These are phyloP conservation scores for Metrosideros polymorpha DNA, from an alignment of 441 rosid genomes.

Conservation along the genomic window DNA sequence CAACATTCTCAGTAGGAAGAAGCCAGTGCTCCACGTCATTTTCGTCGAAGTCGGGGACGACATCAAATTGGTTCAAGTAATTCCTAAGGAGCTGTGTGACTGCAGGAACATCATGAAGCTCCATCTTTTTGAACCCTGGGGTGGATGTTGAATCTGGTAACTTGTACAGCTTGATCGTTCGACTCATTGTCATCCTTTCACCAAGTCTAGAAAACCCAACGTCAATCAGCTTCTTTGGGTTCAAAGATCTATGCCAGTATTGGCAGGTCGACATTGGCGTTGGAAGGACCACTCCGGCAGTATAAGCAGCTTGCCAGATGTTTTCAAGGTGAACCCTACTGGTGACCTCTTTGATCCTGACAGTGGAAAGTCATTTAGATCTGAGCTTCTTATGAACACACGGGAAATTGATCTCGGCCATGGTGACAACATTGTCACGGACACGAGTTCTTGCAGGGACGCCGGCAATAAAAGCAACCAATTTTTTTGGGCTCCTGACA, in stretches of 20 bases:
- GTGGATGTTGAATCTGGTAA: conserved; percentile 64
- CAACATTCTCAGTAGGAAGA: conserved; percentile 65
- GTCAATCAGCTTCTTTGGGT: conserved; percentile 92
- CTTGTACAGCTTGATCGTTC: conserved; percentile 78
- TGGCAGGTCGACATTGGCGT: conserved; percentile 86
- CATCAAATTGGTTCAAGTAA: conserved; percentile 63
- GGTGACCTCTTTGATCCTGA: conserved; percentile 91
- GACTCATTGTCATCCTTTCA: conserved; percentile 91
- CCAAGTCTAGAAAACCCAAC: conserved; percentile 95
- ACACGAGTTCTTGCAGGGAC: conserved; percentile 83
- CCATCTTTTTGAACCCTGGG: conserved; percentile 90
- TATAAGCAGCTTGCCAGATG: conserved; percentile 93
- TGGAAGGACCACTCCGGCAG: conserved; percentile 85
- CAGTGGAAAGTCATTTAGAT: conserved; percentile 86
- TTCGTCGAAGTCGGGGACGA: conserved; percentile 79
- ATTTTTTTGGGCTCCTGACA: conserved; percentile 62
- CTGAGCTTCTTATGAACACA: conserved; percentile 94
- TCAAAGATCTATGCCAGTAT: conserved; percentile 93
- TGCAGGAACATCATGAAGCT: conserved; percentile 72
- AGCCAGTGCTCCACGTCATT: conserved; percentile 87
- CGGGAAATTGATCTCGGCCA: conserved; percentile 94
- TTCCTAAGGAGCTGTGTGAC: conserved; percentile 69
- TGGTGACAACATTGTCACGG: conserved; percentile 55
- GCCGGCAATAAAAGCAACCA: conserved; percentile 84
- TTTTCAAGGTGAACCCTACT: conserved; percentile 90